A percentile compares a stretch with the other conserved stretches of the same genome.
These are phyloP conservation scores for Trichosporon sp. DNA, from an alignment of 1,284 basidiomycete genomes.

Conservation along the genomic window DNA sequence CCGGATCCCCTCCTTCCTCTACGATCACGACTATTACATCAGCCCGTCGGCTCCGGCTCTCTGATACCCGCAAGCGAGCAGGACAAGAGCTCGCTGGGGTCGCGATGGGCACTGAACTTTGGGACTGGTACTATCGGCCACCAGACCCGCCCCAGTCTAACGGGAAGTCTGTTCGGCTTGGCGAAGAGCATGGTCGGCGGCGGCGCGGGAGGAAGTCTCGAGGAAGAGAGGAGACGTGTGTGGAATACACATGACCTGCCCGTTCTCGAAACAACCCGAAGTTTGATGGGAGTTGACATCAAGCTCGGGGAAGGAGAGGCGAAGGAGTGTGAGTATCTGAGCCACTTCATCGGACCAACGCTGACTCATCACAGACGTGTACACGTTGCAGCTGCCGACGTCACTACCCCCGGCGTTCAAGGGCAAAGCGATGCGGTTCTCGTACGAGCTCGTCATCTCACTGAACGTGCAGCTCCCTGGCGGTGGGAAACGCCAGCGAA, in stretches of 20 bases:
- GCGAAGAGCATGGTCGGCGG: slow-evolving; percentile 43
- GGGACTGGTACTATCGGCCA: slow-evolving; percentile 44
- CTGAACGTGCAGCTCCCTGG: slow-evolving; percentile 37
- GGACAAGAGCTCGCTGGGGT: slow-evolving; percentile 11
- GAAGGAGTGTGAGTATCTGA: slow-evolving; percentile 36
- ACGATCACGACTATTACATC: slow-evolving; percentile 42
- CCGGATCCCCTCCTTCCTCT: slow-evolving; percentile 48
- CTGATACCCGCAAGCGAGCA: slow-evolving; percentile 28
- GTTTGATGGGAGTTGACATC: slow-evolving; percentile 44
- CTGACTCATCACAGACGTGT: slow-evolving; percentile 59
- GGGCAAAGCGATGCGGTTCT: slow-evolving; percentile 75
- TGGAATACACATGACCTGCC: slow-evolving; percentile 48
- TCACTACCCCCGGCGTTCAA: slow-evolving; percentile 83
- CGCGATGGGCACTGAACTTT: slow-evolving; percentile 40
- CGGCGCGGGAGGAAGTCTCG: slow-evolving; percentile 39
- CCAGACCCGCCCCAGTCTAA: slow-evolving; percentile 42
- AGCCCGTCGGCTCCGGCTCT: slow-evolving; percentile 46
- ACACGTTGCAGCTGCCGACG: slow-evolving; percentile 66
- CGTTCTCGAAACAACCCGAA: slow-evolving; percentile 42
- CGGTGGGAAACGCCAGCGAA: slow-evolving; percentile 29
- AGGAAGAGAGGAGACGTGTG: slow-evolving; percentile 45
- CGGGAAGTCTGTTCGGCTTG: slow-evolving; percentile 45
- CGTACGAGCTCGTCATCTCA: slow-evolving; percentile 81
- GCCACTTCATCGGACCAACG: not conserved
- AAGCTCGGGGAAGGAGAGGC: slow-evolving; percentile 37